Conservation (phyloP, 805 yeast species). For the Metschnikowia cubensis region DNA sequence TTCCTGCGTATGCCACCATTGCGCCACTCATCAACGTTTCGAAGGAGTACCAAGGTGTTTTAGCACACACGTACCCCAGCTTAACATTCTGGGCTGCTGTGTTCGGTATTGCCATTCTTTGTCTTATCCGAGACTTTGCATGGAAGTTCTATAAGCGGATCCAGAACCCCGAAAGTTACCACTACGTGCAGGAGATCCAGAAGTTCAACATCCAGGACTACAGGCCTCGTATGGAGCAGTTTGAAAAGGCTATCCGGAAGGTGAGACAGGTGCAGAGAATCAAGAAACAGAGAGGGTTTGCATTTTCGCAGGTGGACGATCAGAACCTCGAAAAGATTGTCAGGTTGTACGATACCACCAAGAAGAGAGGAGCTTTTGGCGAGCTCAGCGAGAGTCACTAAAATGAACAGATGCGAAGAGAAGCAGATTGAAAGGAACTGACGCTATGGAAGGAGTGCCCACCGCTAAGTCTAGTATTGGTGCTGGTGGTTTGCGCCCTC, state of each 20-base stretch:
- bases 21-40: constrained; percentile 86
- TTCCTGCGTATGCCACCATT: constrained; percentile 80
- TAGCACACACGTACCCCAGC: constrained; percentile 71
- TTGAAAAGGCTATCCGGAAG: constrained; percentile 94
- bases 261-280: constrained; percentile 98
- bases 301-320: constrained; percentile 87
- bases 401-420: background rate
- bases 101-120: constrained; percentile 69
- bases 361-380: constrained; percentile 72
- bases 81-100: constrained; percentile 79
- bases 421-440: too few relatives aligned
- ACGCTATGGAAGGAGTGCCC: too few relatives aligned
- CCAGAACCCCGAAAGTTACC: constrained; percentile 89
- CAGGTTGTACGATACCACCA: constrained; percentile 92
- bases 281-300: constrained; percentile 98
- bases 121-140: constrained; percentile 79
- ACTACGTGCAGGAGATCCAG: constrained; percentile 94
- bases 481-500: too few relatives aligned
- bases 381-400: constrained; percentile 30
- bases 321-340: constrained; percentile 91
- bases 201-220: constrained; percentile 90
- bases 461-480: too few relatives aligned
- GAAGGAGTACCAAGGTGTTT: constrained; percentile 76
- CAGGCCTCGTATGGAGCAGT: constrained; percentile 94
- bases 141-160: constrained; percentile 95